These are phyloP conservation scores for Metschnikowia noctiluminum DNA, from an alignment of 805 yeast species.

Conservation along the genomic window DNA sequence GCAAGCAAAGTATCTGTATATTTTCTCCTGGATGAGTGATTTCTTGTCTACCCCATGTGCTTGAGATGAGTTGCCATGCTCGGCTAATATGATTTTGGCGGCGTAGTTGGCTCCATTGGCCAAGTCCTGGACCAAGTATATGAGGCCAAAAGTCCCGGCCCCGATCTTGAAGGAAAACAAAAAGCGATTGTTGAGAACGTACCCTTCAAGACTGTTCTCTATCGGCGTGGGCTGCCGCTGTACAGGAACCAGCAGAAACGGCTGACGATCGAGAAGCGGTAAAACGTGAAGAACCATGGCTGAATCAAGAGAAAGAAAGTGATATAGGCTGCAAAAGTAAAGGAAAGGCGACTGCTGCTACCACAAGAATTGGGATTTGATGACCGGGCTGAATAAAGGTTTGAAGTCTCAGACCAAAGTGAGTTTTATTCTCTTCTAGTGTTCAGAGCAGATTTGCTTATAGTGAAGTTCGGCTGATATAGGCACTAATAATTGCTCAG, in stretches of 20 bases:
- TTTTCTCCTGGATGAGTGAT: conserved; percentile 46
- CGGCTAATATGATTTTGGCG: conserved; percentile 64
- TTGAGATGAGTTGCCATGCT: conserved; percentile 41
- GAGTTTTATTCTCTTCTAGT: neutral
- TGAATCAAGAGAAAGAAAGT: neutral
- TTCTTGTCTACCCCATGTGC: conserved; percentile 72
- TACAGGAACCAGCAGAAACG: neutral
- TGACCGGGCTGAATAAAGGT: neutral
- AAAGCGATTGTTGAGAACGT: conserved; percentile 62
- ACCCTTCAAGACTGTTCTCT: conserved; percentile 59
- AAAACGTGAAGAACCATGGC: conserved; percentile 56
- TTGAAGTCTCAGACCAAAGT: neutral
- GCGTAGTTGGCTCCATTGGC: conserved; percentile 55
- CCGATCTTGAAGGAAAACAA: conserved; percentile 45
- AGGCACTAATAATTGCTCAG: conserved; percentile 5
- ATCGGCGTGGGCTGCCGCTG: conserved; percentile 43
- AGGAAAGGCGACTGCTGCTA: neutral
- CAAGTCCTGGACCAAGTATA: conserved; percentile 49
- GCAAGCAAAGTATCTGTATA: conserved; percentile 9
- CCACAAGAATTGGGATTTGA: neutral
- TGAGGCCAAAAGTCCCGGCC: conserved; percentile 41
- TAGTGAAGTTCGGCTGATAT: neutral
- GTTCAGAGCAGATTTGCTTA: neutral
- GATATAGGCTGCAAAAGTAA: conserved; percentile 4
- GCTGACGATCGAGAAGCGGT: conserved; percentile 53